Base-by-base conservation (phyloP, 495 filamentous ascomycete species). In the Tuber borchii region DNA sequence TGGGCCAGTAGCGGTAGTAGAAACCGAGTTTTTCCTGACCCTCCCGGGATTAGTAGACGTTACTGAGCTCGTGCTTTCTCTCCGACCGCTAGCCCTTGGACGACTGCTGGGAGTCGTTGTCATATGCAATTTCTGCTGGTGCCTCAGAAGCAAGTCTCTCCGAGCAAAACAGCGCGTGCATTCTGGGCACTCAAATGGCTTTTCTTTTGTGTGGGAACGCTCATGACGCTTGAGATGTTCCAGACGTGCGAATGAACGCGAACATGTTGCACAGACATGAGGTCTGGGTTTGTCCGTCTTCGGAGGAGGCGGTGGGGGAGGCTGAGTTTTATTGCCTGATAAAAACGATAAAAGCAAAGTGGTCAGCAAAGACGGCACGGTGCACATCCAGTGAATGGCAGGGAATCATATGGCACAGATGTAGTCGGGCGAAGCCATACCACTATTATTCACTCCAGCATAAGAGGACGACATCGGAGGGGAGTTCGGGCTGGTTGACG, bases 111-210 rank as follows among this genome's bases (percentile, higher is more conserved):
- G 91, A 1, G 94, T 93, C 2, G 92, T 92, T n/a, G 93, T 96
- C 90, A 97, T 93, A 82, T 99, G 95, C 20, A 99, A 88, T 87
- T 99, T 99, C 87, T 99, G 95, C 86, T 99, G 95, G 85, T 99
- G 95, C 42, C 95, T 89, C 75, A 99, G 86, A 73, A 99, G 89
- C 76, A 99, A 85, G 84, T 99, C 95, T 75, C 95, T 89, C 46
- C 95, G 90, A 44, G 95, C 95, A 86, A 99, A 99, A 87, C 95
- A 98, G 83, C 95, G 86, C 34, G 93, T 87, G 83, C 95, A 99
- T 84, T 98, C 94, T 39, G 95, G 94, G 78, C 95, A 99, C 83
- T 97, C 95, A 83, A 99, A 99, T 2, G 95, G 95, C 86, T 99
- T 99, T 84, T 99, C 95, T 83, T 99, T 99, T 17, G 95, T 99